Conservation (phyloP, 768 basidiomycete genomes). For the Russula ochroleuca region DNA sequence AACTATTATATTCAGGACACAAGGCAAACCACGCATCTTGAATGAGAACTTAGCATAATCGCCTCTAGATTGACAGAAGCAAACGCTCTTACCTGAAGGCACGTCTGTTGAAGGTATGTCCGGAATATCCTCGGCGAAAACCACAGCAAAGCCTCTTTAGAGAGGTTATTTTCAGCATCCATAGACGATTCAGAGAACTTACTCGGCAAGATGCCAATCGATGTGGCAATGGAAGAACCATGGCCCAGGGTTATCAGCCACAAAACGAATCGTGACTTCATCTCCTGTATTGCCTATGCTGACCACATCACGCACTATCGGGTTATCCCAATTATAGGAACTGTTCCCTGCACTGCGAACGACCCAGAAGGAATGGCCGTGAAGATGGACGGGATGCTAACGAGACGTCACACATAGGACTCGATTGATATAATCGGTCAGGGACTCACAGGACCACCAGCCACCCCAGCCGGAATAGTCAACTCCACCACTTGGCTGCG, state of each 20-base stretch:
- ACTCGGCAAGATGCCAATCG: neutral
- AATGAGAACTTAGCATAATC: too few species aligned
- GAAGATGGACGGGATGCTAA: neutral
- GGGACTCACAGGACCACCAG: neutral
- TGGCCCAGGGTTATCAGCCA: slow-evolving; percentile 2
- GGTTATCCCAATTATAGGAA: neutral
- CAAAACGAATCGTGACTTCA: neutral
- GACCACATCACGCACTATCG: neutral
- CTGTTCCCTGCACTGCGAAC: neutral
- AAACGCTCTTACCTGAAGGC: neutral
- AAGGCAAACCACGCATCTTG: too few species aligned
- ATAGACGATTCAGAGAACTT: neutral
- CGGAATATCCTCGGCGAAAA: neutral
- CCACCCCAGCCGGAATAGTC: neutral
- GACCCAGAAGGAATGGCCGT: neutral
- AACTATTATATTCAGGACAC: too few species aligned
- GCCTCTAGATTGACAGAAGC: too few species aligned
- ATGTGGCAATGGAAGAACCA: slow-evolving; percentile 6
- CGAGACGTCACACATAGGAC: neutral
- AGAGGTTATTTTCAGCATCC: too few species aligned
- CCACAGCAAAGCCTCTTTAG: slow-evolving; percentile 9
- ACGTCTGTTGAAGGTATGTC: slow-evolving; percentile 1
- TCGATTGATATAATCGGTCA: neutral
- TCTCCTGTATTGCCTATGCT: neutral
- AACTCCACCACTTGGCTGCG: neutral